A percentile compares a stretch with the other conserved stretches of the same genome.
Evolutionary conservation across 2,329 filamentous ascomycete genomes (phyloP).

Genomic region (Fusarium sublunatum): DNA sequence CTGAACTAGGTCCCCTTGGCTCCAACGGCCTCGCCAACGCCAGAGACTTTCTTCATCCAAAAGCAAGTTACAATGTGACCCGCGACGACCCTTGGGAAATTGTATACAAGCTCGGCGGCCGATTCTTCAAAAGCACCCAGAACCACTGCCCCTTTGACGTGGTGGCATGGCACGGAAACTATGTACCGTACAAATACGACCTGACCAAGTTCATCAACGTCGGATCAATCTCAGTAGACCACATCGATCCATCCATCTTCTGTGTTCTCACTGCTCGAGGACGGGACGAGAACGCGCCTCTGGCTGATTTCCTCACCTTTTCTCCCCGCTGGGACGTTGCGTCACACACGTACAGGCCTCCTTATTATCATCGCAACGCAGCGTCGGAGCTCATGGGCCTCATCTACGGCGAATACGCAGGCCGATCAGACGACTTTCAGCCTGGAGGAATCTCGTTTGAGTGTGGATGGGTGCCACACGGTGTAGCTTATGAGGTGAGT

Average conservation of each 20-base stretch:
- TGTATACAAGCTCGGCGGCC: conserved; percentile 70
- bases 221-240: conserved; percentile 60
- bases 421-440: conserved; percentile 35
- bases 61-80: conserved; percentile 66
- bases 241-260: conserved; percentile 74
- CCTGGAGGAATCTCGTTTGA: conserved; percentile 36
- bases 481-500: conserved; percentile 35
- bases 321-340: conserved; percentile 73
- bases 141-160: conserved; percentile 77
- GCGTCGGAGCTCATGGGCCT: conserved; percentile 68
- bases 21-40: conserved; percentile 73
- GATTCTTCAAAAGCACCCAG: conserved; percentile 70
- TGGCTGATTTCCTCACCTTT: conserved; percentile 75
- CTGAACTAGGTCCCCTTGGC: conserved; percentile 74
- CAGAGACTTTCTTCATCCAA: conserved; percentile 72
- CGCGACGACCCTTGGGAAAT: conserved; percentile 67
- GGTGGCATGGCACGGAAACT: conserved; percentile 78
- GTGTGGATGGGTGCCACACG: conserved; percentile 35
- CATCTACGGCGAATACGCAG: conserved; percentile 53
- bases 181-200: conserved; percentile 70
- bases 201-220: conserved; percentile 68
- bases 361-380: conserved; percentile 73
- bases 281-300: conserved; percentile 62
- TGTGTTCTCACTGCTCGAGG: conserved; percentile 72
- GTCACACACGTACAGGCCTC: conserved; percentile 70